A percentile compares a stretch with the other conserved stretches of the same genome.
Conservation (phyloP, 2,329 filamentous ascomycete species). For the Botryotinia narcissicola region DNA sequence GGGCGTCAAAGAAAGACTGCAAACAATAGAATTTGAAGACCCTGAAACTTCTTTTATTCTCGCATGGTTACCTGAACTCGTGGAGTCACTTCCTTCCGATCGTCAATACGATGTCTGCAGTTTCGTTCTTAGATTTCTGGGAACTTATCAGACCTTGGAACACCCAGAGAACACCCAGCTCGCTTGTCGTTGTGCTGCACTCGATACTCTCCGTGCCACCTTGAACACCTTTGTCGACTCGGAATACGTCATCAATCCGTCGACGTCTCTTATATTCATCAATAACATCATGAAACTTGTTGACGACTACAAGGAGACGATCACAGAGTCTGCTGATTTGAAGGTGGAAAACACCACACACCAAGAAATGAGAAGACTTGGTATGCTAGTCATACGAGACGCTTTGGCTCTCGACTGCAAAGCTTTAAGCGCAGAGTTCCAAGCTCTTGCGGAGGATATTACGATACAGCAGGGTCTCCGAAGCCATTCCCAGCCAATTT, state of each 20-base stretch:
- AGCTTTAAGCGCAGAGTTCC: conserved; percentile 66
- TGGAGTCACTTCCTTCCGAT: conserved; percentile 71
- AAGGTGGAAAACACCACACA: conserved; percentile 39
- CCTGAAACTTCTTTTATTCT: conserved; percentile 60
- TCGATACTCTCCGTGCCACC: conserved; percentile 58
- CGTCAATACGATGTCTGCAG: conserved; percentile 79
- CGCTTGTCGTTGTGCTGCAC: conserved; percentile 62
- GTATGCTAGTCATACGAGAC: conserved; percentile 63
- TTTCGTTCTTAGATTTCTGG: conserved; percentile 71
- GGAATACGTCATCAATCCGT: conserved; percentile 48
- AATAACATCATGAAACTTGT: conserved; percentile 65
- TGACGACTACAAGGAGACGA: conserved; percentile 59
- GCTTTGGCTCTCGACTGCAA: conserved; percentile 70
- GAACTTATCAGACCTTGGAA: conserved; percentile 55
- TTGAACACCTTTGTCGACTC: conserved; percentile 55
- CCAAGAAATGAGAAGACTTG: conserved; percentile 52
- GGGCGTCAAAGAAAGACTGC: conserved; percentile 59
- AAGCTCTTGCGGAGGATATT: conserved; percentile 59
- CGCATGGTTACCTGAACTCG: conserved; percentile 75
- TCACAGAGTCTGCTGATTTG: conserved; percentile 54
- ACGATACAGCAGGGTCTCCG: conserved; percentile 65
- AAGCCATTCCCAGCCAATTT: conserved; percentile 71
- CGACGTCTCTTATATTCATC: conserved; percentile 59
- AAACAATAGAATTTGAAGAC: conserved; percentile 55
- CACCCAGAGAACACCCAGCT: conserved; percentile 57